These are phyloP conservation scores for Aspergillus ellipticus DNA, from an alignment of 495 filamentous ascomycete species.

Conservation along the genomic window DNA sequence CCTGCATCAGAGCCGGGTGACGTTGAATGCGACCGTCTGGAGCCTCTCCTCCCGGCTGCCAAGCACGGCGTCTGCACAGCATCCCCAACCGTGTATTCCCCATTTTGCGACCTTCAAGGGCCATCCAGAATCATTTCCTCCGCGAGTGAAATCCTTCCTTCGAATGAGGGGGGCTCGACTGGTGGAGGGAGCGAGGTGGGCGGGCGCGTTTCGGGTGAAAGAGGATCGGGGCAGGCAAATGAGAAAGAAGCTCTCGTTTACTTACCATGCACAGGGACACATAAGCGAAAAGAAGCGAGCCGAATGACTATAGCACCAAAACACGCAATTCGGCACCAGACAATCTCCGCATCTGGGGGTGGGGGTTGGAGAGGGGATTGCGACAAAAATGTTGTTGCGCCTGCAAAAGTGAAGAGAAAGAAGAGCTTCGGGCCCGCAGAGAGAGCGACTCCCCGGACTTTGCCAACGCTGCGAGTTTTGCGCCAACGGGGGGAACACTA, in stretches of 20 bases:
- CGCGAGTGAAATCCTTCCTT: not conserved
- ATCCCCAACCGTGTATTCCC: not conserved
- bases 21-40: slow-evolving; percentile 20
- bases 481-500: not conserved
- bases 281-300: slow-evolving; percentile 30
- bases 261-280: slow-evolving; percentile 28
- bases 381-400: slow-evolving; percentile 23
- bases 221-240: slow-evolving; percentile 17
- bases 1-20: not conserved
- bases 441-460: slow-evolving; percentile 12
- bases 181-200: not conserved
- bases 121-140: not conserved
- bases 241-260: slow-evolving; percentile 23
- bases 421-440: slow-evolving; percentile 17
- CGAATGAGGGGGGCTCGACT: not conserved
- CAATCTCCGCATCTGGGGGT: slow-evolving; percentile 20
- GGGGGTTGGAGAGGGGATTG: slow-evolving; percentile 12
- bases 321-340: slow-evolving; percentile 20
- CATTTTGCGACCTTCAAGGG: not conserved
- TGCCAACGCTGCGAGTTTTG: slow-evolving; percentile 9
- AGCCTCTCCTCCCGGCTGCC: slow-evolving; percentile 2
- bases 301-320: slow-evolving; percentile 28
- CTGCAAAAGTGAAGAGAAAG: slow-evolving; percentile 10
- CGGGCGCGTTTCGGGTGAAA: slow-evolving; percentile 11
- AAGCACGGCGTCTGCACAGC: slow-evolving; percentile 6